Conservation (phyloP, 345 rosid genomes). For the Aethionema arabicum region DNA sequence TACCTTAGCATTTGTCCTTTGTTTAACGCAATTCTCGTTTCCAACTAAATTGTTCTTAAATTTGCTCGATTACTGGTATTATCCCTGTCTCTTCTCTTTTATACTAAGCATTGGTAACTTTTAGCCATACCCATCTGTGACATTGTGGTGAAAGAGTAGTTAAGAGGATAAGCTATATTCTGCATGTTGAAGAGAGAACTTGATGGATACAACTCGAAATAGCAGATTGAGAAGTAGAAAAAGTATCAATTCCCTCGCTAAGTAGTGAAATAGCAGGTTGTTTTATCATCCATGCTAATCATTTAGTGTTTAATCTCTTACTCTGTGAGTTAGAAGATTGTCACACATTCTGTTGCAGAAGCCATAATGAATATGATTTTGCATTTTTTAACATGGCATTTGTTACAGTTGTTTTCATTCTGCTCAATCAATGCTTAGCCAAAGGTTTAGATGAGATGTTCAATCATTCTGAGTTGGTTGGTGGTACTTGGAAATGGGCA, state of each 20-base stretch:
- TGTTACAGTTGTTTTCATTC: conserved; percentile 65
- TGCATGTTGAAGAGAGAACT: no score
- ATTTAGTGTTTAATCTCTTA: not conserved
- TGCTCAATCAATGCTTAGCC: conserved; percentile 51
- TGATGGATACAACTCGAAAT: no score
- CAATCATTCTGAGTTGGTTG: conserved; percentile 66
- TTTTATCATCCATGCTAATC: not conserved
- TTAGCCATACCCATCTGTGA: not conserved
- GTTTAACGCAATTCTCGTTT: not conserved
- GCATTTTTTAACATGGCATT: not conserved
- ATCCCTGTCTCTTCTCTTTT: not conserved
- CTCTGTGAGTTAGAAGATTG: not conserved
- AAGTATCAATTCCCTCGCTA: no score
- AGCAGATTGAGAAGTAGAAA: no score
- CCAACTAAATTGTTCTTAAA: not conserved
- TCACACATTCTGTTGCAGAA: conserved; percentile 3
- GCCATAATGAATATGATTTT: conserved; percentile 26
- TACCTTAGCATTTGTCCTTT: not conserved
- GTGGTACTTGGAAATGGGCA: conserved; percentile 76
- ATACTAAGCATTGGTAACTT: not conserved
- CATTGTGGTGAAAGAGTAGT: not conserved
- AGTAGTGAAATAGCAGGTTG: not conserved
- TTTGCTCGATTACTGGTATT: not conserved
- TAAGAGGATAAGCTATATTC: no score
- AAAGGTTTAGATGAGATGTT: conserved; percentile 54